A percentile compares a stretch with the other conserved stretches of the same genome.
Evolutionary conservation across 2,329 filamentous ascomycete species (phyloP).

Genomic region (Pseudogymnoascus sp.): DNA sequence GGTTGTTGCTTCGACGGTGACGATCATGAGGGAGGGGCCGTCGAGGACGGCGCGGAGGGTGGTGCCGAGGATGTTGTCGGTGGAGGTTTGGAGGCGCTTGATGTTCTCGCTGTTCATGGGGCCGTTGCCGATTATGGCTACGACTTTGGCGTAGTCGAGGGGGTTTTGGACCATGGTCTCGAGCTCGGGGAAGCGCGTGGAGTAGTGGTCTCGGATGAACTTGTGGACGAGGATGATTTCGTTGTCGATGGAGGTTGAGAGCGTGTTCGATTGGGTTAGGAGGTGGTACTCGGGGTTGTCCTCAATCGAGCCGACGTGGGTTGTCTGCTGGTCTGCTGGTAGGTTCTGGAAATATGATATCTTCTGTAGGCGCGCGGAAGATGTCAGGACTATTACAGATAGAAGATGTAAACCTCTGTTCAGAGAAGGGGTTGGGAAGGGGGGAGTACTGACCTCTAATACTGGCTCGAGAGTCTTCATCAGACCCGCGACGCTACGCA

Average conservation of each 20-base stretch:
- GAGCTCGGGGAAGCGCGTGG: slow-evolving; percentile 83
- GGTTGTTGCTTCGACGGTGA: slow-evolving; percentile 88
- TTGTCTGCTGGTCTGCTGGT: slow-evolving; percentile 55
- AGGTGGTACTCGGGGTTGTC: slow-evolving; percentile 89
- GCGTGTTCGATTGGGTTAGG: slow-evolving; percentile 77
- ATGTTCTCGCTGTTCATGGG: slow-evolving; percentile 77
- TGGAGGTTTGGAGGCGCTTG: slow-evolving; percentile 67
- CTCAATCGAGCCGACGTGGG: slow-evolving; percentile 73
- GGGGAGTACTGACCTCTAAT: slow-evolving; percentile 61
- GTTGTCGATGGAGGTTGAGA: slow-evolving; percentile 87
- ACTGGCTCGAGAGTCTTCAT: slow-evolving; percentile 78
- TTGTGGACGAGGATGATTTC: slow-evolving; percentile 94
- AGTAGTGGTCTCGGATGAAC: slow-evolving; percentile 93
- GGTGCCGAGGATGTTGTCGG: slow-evolving; percentile 69
- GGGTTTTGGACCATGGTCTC: slow-evolving; percentile 86
- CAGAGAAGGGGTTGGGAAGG: slow-evolving; percentile 20
- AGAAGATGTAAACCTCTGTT: slow-evolving; percentile 55
- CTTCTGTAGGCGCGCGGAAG: slow-evolving; percentile 57
- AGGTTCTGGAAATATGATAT: slow-evolving; percentile 69
- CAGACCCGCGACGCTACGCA: slow-evolving; percentile 69
- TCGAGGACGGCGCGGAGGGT: slow-evolving; percentile 77
- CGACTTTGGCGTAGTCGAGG: slow-evolving; percentile 90
- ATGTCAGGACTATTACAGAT: slow-evolving; percentile 60
- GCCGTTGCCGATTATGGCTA: slow-evolving; percentile 86
- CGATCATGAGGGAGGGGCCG: slow-evolving; percentile 87